Conservation (phyloP, 225 moss, liverwort and hornwort genomes). For the Lunularia cruciata region DNA sequence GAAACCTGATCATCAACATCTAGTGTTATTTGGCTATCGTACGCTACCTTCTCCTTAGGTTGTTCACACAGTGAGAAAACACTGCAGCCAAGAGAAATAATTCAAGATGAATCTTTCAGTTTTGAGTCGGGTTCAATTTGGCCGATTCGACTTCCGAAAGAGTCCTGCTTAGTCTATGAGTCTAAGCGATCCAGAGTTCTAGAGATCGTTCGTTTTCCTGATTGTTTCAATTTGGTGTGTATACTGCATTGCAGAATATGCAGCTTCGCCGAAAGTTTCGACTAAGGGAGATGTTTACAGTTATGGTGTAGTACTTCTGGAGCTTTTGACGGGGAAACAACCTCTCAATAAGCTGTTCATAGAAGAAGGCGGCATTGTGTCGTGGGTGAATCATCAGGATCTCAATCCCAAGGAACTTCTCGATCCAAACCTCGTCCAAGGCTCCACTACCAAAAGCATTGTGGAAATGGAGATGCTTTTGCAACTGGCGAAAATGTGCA, state of each 20-base stretch:
- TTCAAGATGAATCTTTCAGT: background rate
- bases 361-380: constrained; percentile 12
- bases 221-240: background rate
- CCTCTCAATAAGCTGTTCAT: constrained; percentile 8
- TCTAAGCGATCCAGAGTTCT: background rate
- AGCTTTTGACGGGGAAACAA: constrained; percentile 27
- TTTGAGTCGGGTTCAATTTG: background rate
- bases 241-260: constrained; percentile 23
- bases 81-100: background rate
- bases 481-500: constrained; percentile 4
- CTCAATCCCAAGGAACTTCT: background rate
- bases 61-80: background rate
- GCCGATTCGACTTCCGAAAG: background rate
- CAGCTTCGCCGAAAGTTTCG: constrained; percentile 5
- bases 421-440: background rate
- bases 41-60: background rate
- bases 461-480: constrained; percentile 5
- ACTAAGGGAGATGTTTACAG: constrained; percentile 37
- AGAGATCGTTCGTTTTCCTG: background rate
- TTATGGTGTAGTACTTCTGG: constrained; percentile 29
- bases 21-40: background rate
- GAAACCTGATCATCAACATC: no score
- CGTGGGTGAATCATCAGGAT: constrained; percentile 13
- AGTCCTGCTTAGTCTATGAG: background rate
- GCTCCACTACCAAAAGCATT: background rate